Base-by-base conservation (phyloP, 345 rosid species). In the Gossypium arboreum region DNA sequence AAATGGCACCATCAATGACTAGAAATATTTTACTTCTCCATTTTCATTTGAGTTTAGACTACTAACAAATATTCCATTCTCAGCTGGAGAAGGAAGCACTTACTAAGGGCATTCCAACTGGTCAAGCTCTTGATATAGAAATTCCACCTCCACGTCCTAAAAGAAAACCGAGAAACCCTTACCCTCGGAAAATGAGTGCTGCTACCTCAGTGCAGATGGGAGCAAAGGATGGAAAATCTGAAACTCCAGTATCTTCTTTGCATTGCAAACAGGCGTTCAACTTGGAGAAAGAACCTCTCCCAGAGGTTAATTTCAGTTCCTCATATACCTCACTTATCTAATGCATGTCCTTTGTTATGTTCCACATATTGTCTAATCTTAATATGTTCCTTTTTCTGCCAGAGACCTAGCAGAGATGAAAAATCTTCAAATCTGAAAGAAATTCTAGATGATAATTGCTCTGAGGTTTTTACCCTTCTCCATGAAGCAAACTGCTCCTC, bases 101-200 rank as follows among this genome's bases (percentile, higher is more conserved):
- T 72, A 86, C 87, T 52, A 94, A 92, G 84, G 97, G 97, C 43
- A 79, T 91, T 80, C 86, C 94, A 22, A 65, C 87, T 76, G 86
- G 91, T 73, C 92, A 92, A 82, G 83, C 92, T 56, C 80, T 91
- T 64, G 92, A 94, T 77, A 88, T 94, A 79, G 88, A 88, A 74
- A 94, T 94, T 78, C 98, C 98, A 50, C 97, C 98, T 84, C 97
- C 98, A 41, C 92, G 98, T 55, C 98, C 97, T 54, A 94, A 94
- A 79, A 87, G 92, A 62, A 94, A 94, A 86, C 97, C 98, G 52
- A 85, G 83, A 82, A 92, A 88, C 88, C 98, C 98, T 71, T 94
- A 92, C 84, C 98, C 98, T 80, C 80, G 97, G 76, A 94, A 92
- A 86, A 91, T 76, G 0, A 86, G 87, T 73, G 65, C 69, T 79